Conservation (phyloP, 2,329 filamentous ascomycete genomes). For the Alternaria infectoria region DNA sequence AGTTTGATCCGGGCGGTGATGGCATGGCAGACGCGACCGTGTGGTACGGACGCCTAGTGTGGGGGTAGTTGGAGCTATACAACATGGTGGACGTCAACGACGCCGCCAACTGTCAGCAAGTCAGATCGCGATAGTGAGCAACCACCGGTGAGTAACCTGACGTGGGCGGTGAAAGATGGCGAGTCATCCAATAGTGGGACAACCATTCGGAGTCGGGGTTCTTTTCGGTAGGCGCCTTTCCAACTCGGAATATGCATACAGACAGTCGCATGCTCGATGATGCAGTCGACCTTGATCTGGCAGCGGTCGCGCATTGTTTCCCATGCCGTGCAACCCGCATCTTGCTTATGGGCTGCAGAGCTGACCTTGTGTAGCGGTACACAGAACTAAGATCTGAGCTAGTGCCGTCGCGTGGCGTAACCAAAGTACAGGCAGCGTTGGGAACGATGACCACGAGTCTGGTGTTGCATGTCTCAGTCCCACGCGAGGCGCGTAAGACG, state of each 20-base stretch:
- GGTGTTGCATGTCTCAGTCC: constrained; percentile 10
- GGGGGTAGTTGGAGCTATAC: constrained; percentile 1
- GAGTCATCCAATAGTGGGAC: constrained; percentile 19
- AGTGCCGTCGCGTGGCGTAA: constrained; percentile 18
- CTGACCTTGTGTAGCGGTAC: constrained; percentile 15
- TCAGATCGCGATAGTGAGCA: constrained; percentile 6
- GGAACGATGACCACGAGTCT: constrained; percentile 13
- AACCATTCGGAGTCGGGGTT: constrained; percentile 12
- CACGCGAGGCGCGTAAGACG: constrained; percentile 17
- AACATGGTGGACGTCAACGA: neutral
- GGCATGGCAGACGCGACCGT: constrained; percentile 3
- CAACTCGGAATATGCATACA: constrained; percentile 9
- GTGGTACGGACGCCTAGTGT: constrained; percentile 4
- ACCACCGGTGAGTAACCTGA: constrained; percentile 5
- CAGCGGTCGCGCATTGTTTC: constrained; percentile 2
- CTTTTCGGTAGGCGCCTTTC: constrained; percentile 17
- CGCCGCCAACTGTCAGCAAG: constrained; percentile 2
- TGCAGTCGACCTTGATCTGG: constrained; percentile 8
- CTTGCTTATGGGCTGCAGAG: constrained; percentile 15
- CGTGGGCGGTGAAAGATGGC: constrained; percentile 9
- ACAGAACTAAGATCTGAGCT: constrained; percentile 17
- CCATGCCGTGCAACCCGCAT: constrained; percentile 15
- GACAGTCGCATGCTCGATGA: constrained; percentile 14
- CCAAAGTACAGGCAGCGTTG: constrained; percentile 11
- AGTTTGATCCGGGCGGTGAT: neutral